Percentiles rank a stretch among this genome's conserved stretches.
These are phyloP conservation scores for Populus ilicifolia DNA, from an alignment of 345 rosid species.

Conservation along the genomic window DNA sequence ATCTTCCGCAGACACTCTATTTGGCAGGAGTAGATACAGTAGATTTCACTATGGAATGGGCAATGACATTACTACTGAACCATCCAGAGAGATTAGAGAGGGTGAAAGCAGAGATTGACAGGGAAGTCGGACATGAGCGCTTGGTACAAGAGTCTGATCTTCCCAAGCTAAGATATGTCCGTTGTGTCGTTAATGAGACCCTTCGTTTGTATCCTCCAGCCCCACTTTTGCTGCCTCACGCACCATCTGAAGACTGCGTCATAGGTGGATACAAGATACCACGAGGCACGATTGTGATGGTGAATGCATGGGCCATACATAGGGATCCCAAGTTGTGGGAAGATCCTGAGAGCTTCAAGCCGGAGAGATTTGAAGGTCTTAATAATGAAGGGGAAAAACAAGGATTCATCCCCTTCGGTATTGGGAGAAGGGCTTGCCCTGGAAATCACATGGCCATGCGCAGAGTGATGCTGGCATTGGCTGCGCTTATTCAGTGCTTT, in stretches of 20 bases:
- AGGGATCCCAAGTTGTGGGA: conserved; percentile 38
- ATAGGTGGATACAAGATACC: conserved; percentile 29
- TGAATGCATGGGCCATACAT: neutral
- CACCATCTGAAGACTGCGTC: conserved; percentile 15
- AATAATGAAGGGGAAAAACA: conserved; percentile 4
- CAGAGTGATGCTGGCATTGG: conserved; percentile 25
- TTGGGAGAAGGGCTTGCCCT: conserved; percentile 6
- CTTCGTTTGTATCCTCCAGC: conserved; percentile 17
- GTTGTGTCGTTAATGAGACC: conserved; percentile 22
- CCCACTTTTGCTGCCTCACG: conserved; percentile 31
- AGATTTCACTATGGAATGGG: conserved; percentile 30
- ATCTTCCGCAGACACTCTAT: conserved; percentile 10
- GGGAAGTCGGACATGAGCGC: conserved; percentile 14
- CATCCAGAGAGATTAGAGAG: conserved; percentile 19
- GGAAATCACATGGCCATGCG: conserved; percentile 17
- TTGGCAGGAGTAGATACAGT: conserved; percentile 33
- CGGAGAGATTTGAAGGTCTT: conserved; percentile 34
- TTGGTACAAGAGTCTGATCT: conserved; percentile 25
- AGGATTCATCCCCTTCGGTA: conserved; percentile 28
- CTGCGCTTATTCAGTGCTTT: conserved; percentile 28
- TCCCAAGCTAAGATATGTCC: conserved; percentile 17
- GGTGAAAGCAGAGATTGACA: conserved; percentile 20
- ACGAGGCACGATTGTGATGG: conserved; percentile 14
- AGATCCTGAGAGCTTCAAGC: conserved; percentile 24
- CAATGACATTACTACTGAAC: conserved; percentile 36